phyloP scores from a whole-genome alignment of 129 eudicot genomes.

The Flaveria sonorensis region DNA sequence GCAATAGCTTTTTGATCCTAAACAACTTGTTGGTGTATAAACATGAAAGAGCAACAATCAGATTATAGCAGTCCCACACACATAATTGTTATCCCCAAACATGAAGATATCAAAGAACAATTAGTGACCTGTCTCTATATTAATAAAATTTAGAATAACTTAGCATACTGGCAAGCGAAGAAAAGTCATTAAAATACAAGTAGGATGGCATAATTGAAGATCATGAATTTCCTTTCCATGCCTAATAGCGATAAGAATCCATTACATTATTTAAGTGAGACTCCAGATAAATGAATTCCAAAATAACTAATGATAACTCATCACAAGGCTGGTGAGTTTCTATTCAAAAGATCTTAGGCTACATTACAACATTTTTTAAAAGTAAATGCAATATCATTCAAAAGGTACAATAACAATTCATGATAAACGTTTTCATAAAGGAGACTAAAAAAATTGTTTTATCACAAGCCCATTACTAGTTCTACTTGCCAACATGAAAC shows the following conservation, averaged over 20 bases:
- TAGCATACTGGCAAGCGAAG: not conserved
- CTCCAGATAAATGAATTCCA: not conserved
- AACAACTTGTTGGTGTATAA: not conserved
- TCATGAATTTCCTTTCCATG: not conserved
- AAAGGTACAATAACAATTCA: not conserved
- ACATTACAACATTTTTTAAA: not conserved
- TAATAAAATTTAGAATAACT: too few relatives aligned
- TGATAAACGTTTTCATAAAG: too few relatives aligned
- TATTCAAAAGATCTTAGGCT: not conserved
- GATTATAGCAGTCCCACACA: not conserved
- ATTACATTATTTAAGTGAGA: not conserved
- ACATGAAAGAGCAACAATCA: not conserved
- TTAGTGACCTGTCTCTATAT: not conserved
- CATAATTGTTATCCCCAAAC: not conserved
- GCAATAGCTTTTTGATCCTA: slow-evolving; percentile 76
- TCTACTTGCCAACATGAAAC: too few relatives aligned
- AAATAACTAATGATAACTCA: not conserved
- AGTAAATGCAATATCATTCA: not conserved
- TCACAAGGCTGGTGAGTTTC: not conserved
- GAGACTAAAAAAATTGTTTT: too few relatives aligned
- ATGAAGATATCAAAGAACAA: not conserved
- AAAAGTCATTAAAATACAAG: not conserved
- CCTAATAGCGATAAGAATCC: not conserved
- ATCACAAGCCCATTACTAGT: too few relatives aligned
- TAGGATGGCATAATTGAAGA: not conserved